Evolutionary conservation across 257 asterid genomes (phyloP).

Genomic region (Solanum bulbocastanum): DNA sequence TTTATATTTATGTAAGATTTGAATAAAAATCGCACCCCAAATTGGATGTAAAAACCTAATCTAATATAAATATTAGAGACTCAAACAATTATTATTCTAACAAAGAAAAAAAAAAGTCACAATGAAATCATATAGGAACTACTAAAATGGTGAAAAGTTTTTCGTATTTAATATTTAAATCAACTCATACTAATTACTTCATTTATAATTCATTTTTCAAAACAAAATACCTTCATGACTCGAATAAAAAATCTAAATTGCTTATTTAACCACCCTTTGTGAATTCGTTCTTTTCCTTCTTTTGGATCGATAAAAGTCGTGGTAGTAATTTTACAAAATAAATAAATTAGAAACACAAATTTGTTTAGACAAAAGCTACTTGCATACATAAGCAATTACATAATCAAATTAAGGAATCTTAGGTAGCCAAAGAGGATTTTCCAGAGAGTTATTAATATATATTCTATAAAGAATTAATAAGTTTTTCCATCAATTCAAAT

Average conservation of each 20-base stretch:
- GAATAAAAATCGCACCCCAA: rapidly evolving
- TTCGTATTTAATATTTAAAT: not conserved
- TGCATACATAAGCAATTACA: not conserved
- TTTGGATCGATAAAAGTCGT: not conserved
- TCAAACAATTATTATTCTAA: not conserved
- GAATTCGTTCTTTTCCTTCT: not conserved
- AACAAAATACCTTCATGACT: too few relatives aligned
- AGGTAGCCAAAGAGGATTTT: not conserved
- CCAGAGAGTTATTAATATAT: not conserved
- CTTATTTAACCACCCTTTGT: not conserved
- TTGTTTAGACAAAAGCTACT: too few relatives aligned
- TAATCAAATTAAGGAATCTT: not conserved
- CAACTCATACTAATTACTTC: not conserved
- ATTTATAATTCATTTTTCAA: too few relatives aligned
- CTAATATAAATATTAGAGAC: not conserved
- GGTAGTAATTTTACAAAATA: not conserved
- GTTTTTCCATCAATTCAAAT: not conserved
- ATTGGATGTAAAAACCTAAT: too few relatives aligned
- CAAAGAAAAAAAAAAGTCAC: not conserved
- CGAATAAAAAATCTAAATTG: too few relatives aligned
- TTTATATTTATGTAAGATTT: not conserved
- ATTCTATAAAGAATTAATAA: not conserved
- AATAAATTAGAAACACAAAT: not conserved
- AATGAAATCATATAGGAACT: not conserved
- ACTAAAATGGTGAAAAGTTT: not conserved